phyloP scores from a whole-genome alignment of 2,329 filamentous ascomycete genomes.

The Phialocephala sp. region DNA sequence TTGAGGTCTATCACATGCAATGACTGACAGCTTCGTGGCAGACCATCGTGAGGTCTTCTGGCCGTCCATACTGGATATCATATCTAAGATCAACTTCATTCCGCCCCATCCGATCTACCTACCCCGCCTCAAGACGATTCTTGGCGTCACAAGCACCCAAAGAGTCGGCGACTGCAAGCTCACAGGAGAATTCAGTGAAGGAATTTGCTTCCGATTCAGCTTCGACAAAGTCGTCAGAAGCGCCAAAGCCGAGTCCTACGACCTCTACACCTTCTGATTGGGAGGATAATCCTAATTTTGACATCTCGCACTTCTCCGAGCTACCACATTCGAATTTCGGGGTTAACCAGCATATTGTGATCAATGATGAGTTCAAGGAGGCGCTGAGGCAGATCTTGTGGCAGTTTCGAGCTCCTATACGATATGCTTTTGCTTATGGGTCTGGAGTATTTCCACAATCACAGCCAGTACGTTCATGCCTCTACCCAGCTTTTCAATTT shows the following conservation, averaged over 20 bases:
- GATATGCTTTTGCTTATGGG: constrained; percentile 96
- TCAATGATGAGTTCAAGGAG: constrained; percentile 95
- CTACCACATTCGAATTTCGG: constrained; percentile 84
- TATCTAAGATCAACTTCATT: background rate
- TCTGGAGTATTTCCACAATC: constrained; percentile 93
- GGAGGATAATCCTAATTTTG: constrained; percentile 76
- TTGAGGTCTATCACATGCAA: constrained; percentile 20
- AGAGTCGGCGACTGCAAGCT: constrained; percentile 15
- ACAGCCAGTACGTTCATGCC: constrained; percentile 37
- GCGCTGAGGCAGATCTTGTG: constrained; percentile 84
- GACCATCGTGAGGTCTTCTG: constrained; percentile 21
- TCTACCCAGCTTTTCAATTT: background rate
- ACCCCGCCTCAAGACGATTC: constrained; percentile 16
- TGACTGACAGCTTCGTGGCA: constrained; percentile 29
- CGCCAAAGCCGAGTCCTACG: constrained; percentile 23
- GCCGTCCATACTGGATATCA: constrained; percentile 4
- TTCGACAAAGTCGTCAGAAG: constrained; percentile 20
- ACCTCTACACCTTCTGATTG: constrained; percentile 51
- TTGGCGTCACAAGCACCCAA: constrained; percentile 31
- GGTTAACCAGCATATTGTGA: constrained; percentile 94
- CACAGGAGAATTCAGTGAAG: constrained; percentile 22
- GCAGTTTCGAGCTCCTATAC: constrained; percentile 90
- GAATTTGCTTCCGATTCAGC: constrained; percentile 24
- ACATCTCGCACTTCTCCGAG: constrained; percentile 76
- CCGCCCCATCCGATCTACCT: constrained; percentile 12